Evolutionary conservation across 768 basidiomycete genomes (phyloP), one percentile per base, ranked within the genome.

Genomic region (Coprinopsis marcescibilis): DNA sequence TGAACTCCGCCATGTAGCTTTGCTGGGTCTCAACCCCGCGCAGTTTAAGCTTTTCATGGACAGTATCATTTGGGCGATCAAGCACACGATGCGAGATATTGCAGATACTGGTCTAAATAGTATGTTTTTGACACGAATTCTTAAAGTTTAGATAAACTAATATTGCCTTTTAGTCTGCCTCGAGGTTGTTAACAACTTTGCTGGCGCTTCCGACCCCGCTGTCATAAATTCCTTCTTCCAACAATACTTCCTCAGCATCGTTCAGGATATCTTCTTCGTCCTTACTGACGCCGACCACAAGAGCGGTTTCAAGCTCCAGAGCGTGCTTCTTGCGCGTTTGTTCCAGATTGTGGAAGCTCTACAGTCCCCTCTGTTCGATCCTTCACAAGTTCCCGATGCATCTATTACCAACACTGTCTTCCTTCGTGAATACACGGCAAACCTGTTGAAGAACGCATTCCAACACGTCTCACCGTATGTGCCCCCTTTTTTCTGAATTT

Each of bases 21-120:
- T 97, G 37, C 76, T 95, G 47, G 80, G 79, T 20, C 77, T 96
- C 50, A 90, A 92, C n/a, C 86, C 92, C 8, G 67, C 76, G 37
- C 90, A 96, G 67, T 97, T 98, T 78, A 97, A 96, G 69, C 70
- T 98, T 49, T 88, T 96, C 65, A 97, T 96, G 82, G 95, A 98
- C 65, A 93, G 91, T 50, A 88, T 97, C 54, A 85, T 95, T 43
- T 99, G 96, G 95, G 95, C 93, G n/a, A 95, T 97, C 72, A 99
- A 99, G 66, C 96, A 99, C 69, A 97, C 91, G 13, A 93, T 96
- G 91, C 81, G 95, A 45, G 95, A 98, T 65, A 96, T 99, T 52
- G 90, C 92, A 3, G 95, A 98, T 61, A 89, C 85, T 34, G 88
- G 88, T 34, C 65, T 90, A 49, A 88, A 84, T 58, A 60, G 88